A percentile compares a stretch with the other conserved stretches of the same genome.
These are phyloP conservation scores for Neonectria magnoliae DNA, from an alignment of 2,329 filamentous ascomycete species.

Conservation along the genomic window DNA sequence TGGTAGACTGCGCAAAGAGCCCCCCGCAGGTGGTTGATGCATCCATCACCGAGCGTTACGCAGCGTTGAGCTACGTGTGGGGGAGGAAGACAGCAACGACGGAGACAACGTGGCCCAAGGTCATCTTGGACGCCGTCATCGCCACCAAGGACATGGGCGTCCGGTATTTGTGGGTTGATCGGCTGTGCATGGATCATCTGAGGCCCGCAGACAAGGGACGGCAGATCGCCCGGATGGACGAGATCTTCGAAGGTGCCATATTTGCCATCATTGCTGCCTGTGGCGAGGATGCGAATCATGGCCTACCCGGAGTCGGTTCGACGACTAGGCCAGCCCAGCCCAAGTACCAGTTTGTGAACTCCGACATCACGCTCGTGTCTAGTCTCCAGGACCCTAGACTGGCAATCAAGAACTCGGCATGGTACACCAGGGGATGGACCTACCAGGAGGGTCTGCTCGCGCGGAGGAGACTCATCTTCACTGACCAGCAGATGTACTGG, in stretches of 20 bases:
- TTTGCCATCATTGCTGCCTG: conserved; percentile 53
- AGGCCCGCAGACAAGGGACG: conserved; percentile 38
- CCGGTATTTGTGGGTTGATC: conserved; percentile 52
- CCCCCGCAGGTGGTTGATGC: conserved; percentile 44
- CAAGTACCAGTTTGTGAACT: conserved; percentile 46
- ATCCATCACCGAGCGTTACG: conserved; percentile 44
- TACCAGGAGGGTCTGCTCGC: conserved; percentile 52
- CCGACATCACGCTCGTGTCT: conserved; percentile 46
- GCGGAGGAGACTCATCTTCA: conserved; percentile 51
- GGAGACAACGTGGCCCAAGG: conserved; percentile 43
- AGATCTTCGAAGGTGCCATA: conserved; percentile 48
- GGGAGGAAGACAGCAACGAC: conserved; percentile 36
- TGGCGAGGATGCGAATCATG: conserved; percentile 46
- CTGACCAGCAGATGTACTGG: conserved; percentile 53
- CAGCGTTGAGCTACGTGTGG: conserved; percentile 50
- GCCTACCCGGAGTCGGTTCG: conserved; percentile 48
- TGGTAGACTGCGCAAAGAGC: conserved; percentile 47
- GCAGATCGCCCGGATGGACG: conserved; percentile 51
- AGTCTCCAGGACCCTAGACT: conserved; percentile 46
- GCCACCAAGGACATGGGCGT: conserved; percentile 47
- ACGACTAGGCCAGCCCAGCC: conserved; percentile 43
- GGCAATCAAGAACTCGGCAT: conserved; percentile 45
- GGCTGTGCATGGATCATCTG: conserved; percentile 46
- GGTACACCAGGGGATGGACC: conserved; percentile 52
- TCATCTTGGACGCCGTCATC: conserved; percentile 45